These are phyloP conservation scores for Starmerella etchellsii DNA, from an alignment of 805 yeast species.

Conservation along the genomic window DNA sequence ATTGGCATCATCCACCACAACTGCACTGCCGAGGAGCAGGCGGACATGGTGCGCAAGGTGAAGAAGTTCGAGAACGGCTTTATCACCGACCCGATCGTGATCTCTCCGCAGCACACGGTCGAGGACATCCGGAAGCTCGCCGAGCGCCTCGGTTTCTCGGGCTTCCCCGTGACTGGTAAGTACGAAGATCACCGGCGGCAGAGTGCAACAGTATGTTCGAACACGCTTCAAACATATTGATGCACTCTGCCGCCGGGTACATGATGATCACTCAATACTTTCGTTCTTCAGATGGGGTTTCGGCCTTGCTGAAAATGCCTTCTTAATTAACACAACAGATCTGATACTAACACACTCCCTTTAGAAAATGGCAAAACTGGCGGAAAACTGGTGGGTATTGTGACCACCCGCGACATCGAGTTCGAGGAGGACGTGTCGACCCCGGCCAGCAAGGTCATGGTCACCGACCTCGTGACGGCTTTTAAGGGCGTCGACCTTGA, in stretches of 20 bases:
- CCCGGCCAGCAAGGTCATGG: slow-evolving; percentile 70
- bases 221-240: neutral
- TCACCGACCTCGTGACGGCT: slow-evolving; percentile 75
- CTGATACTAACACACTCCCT: slow-evolving; percentile 22
- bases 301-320: slow-evolving; percentile 77
- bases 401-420: slow-evolving; percentile 94
- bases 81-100: slow-evolving; percentile 85
- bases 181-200: slow-evolving; percentile 22
- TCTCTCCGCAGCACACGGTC: slow-evolving; percentile 63
- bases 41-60: slow-evolving; percentile 93
- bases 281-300: slow-evolving; percentile 95
- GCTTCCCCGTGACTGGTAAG: slow-evolving; percentile 99
- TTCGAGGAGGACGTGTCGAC: slow-evolving; percentile 65
- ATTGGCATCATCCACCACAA: slow-evolving; percentile 98
- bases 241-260: too few relatives aligned
- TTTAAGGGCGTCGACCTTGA: slow-evolving; percentile 64
- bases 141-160: slow-evolving; percentile 73
- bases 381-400: slow-evolving; percentile 85
- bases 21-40: slow-evolving; percentile 93
- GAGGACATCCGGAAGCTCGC: slow-evolving; percentile 66
- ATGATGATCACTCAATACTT: slow-evolving; percentile 54
- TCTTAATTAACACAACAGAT: slow-evolving; percentile 22
- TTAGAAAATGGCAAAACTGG: slow-evolving; percentile 73
- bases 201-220: neutral
- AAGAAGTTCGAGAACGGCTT: slow-evolving; percentile 96